These are phyloP conservation scores for Vigna trinervia DNA, from an alignment of 306 rosid species.

Conservation along the genomic window DNA sequence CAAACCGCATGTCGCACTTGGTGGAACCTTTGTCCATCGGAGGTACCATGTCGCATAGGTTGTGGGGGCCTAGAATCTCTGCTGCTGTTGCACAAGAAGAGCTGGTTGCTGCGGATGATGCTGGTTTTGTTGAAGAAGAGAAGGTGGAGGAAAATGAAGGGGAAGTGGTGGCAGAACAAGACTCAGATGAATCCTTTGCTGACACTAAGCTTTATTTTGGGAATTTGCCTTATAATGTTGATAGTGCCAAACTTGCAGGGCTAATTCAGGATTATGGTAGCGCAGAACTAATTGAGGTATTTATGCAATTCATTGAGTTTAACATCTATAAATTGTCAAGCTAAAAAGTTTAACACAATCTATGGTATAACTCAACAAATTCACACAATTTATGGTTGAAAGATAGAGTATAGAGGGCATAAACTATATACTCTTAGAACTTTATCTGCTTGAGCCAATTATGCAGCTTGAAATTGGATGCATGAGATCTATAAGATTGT, in stretches of 20 bases:
- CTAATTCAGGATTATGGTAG: conserved; percentile 75
- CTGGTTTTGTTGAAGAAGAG: conserved; percentile 37
- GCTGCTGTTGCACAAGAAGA: conserved; percentile 73
- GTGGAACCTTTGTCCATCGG: conserved; percentile 53
- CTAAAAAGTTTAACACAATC: too few species aligned
- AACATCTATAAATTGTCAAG: too few species aligned
- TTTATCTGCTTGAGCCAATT: not conserved
- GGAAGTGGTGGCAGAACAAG: conserved; percentile 37
- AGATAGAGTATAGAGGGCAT: not conserved
- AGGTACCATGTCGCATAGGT: conserved; percentile 40
- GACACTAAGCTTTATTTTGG: conserved; percentile 94
- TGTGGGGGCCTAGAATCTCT: conserved; percentile 55
- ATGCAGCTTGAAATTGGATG: not conserved
- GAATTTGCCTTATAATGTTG: conserved; percentile 92
- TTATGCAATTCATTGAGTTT: not conserved
- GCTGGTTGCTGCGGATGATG: conserved; percentile 51
- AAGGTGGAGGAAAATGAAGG: conserved; percentile 14
- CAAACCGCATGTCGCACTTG: conserved; percentile 54
- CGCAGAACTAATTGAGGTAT: conserved; percentile 91
- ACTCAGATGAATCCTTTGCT: conserved; percentile 38
- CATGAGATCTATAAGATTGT: too few species aligned
- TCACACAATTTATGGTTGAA: too few species aligned
- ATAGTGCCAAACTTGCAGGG: conserved; percentile 96
- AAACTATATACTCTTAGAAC: not conserved
- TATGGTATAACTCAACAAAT: too few species aligned